Base-by-base conservation (phyloP, 139 green algal genomes). In the Monoraphidium neglectum region DNA sequence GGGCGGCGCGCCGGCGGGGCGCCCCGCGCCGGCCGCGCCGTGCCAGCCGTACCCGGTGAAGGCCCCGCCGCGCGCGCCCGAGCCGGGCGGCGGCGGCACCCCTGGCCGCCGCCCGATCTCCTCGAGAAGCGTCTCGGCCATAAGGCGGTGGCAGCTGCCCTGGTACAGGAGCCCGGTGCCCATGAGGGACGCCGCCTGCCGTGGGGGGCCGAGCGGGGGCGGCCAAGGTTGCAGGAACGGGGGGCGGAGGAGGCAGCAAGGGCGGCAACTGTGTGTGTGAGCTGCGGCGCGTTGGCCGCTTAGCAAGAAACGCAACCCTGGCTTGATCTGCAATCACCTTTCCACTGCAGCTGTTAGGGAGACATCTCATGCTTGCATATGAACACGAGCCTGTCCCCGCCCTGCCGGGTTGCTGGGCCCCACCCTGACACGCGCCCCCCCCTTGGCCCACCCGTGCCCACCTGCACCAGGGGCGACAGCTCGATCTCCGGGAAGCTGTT, bases 401-500 rank as follows among this genome's bases (percentile, higher is more conserved):
- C n/a, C n/a, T n/a, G n/a, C n/a, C n/a, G n/a, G n/a, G n/a, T n/a
- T n/a, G n/a, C n/a, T n/a, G n/a, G n/a, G n/a, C n/a, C n/a, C n/a
- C n/a, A n/a, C n/a, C n/a, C n/a, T n/a, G n/a, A n/a, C n/a, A n/a
- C n/a, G n/a, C n/a, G n/a, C n/a, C n/a, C n/a, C n/a, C n/a, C n/a
- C n/a, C n/a, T n/a, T n/a, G n/a, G 28, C 26, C 23, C 33, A 6
- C 10, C 5, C 65, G 16, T 37, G 24, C 78, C 1, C 51, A 89
- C 84, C 87, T 95, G 90, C 38, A 98, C 91, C 37, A 94, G 78
- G 3, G 95, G 80, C 1, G 89, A 88, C 23, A 99, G 89, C 83
- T 99, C 96, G 10, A 99, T 84, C 73, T 99, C 96, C 1, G 94
- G 94, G 80, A 96, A 97, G 61, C 70, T 86, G 32, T 82, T 53